phyloP scores from a whole-genome alignment of 352 stramenopile species.

The Thalassiosira hispida region DNA sequence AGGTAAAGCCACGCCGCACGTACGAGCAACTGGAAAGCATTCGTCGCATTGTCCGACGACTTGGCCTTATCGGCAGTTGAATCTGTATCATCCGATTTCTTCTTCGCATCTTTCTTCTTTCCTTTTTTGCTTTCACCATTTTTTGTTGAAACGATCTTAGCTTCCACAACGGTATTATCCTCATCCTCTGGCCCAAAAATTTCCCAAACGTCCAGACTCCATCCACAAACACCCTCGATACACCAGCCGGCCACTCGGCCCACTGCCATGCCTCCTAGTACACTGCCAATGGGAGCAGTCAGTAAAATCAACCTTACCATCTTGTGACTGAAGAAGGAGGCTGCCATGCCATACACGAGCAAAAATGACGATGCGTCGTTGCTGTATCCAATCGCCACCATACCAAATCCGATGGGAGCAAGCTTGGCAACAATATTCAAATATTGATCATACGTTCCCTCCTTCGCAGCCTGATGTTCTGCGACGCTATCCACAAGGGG shows the following conservation, averaged over 20 bases:
- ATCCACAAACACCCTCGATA: conserved; percentile 55
- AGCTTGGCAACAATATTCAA: conserved; percentile 79
- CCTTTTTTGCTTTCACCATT: conserved; percentile 42
- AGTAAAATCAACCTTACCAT: conserved; percentile 87
- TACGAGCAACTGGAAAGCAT: conserved; percentile 11
- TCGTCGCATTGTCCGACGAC: background rate
- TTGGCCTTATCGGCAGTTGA: conserved; percentile 8
- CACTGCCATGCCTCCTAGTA: conserved; percentile 80
- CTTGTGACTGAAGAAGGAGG: conserved; percentile 86
- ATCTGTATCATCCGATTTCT: conserved; percentile 32
- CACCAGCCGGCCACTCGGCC: conserved; percentile 59
- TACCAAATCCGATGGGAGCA: conserved; percentile 81
- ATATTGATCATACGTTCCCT: conserved; percentile 84
- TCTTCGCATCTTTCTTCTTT: conserved; percentile 49
- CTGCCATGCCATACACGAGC: conserved; percentile 75
- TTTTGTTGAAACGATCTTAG: conserved; percentile 3
- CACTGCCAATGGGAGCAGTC: conserved; percentile 80
- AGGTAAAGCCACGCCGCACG: conserved; percentile 30
- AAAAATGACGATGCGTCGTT: conserved; percentile 82
- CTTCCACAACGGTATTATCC: conserved; percentile 18
- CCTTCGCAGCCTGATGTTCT: conserved; percentile 84
- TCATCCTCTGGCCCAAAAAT: conserved; percentile 3
- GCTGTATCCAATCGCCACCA: conserved; percentile 71
- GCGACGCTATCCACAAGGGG: conserved; percentile 87
- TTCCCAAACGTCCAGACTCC: conserved; percentile 42